Evolutionary conservation across 2,329 filamentous ascomycete species (phyloP), one percentile per base, ranked within the genome.

Genomic region (Xylariaceae sp.): DNA sequence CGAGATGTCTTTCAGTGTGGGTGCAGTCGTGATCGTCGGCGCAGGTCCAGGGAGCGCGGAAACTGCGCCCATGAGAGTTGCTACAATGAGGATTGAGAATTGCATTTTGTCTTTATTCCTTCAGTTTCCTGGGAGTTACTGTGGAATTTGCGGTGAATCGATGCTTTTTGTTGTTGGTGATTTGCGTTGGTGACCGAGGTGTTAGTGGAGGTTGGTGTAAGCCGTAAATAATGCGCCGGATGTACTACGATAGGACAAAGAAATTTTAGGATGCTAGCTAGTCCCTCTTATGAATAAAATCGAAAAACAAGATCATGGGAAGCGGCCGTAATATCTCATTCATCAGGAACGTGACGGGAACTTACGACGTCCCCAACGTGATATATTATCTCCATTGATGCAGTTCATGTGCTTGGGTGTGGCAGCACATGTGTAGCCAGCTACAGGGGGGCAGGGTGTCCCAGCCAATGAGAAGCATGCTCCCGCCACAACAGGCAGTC

Each of bases 401-500:
- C 8, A 19, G 53, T 41, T 37, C 33, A 53, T 57, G 47, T 57
- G 54, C 16, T 41, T 56, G 3, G 33, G 26, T n/a, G n/a, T n/a
- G 17, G 26, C 11, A 19, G 31, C 47, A 51, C 47, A 41, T 41
- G 47, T 40, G 33, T 12, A 9, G 33, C 16, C 16, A 16, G 5
- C 33, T 51, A 16, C 9, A 36, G n/a, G 34, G 19, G 16, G 16
- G 40, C 36, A 26, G 39, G n/a, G 31, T 48, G 26, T 17, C 14
- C 7, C 26, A 49, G 23, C 58, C 58, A 57, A 60, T 60, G 16
- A 54, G 39, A 43, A 17, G 9, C 48, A 51, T 44, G 26, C 28
- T 24, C n/a, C 24, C 28, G 45, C 58, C 58, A 26, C 49, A 60
- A 60, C 29, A 21, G 58, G 58, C 34, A 60, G 56, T 53, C 16